Conservation (phyloP, 345 rosid species). For the Camelina hispida region DNA sequence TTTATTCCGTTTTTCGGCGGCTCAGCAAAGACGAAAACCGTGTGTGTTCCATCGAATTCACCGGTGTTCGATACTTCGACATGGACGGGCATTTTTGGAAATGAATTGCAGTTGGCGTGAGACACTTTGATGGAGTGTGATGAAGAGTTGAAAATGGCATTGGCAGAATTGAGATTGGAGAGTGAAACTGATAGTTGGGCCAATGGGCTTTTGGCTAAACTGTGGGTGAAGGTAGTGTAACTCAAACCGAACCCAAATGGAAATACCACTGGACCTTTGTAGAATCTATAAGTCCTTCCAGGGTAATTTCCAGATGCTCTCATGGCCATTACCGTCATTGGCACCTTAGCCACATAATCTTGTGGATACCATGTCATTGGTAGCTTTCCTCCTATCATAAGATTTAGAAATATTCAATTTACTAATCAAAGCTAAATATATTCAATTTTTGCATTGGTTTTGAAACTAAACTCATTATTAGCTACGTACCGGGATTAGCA, state of each 20-base stretch:
- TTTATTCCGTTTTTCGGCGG: slow-evolving; percentile 61
- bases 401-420: not conserved
- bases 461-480: too few relatives aligned
- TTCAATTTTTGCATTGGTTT: too few relatives aligned
- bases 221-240: slow-evolving; percentile 60
- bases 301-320: slow-evolving; percentile 69
- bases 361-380: slow-evolving; percentile 98
- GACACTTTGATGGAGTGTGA: slow-evolving; percentile 51
- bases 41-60: slow-evolving; percentile 69
- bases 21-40: slow-evolving; percentile 64
- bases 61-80: slow-evolving; percentile 77
- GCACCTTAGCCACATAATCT: slow-evolving; percentile 66
- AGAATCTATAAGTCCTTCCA: slow-evolving; percentile 92
- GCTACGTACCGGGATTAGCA: slow-evolving; percentile 70
- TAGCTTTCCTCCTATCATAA: slow-evolving; percentile 72
- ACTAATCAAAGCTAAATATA: not conserved
- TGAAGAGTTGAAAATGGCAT: slow-evolving; percentile 46
- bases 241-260: slow-evolving; percentile 84
- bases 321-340: slow-evolving; percentile 93
- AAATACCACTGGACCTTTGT: slow-evolving; percentile 86
- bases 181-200: slow-evolving; percentile 50
- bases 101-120: slow-evolving; percentile 60
- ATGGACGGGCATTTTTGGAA: slow-evolving; percentile 52
- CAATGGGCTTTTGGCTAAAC: slow-evolving; percentile 56
- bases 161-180: slow-evolving; percentile 43